A percentile compares a stretch with the other conserved stretches of the same genome.
Conservation (phyloP, 108 stramenopile genomes). For the Parmales sp. region DNA sequence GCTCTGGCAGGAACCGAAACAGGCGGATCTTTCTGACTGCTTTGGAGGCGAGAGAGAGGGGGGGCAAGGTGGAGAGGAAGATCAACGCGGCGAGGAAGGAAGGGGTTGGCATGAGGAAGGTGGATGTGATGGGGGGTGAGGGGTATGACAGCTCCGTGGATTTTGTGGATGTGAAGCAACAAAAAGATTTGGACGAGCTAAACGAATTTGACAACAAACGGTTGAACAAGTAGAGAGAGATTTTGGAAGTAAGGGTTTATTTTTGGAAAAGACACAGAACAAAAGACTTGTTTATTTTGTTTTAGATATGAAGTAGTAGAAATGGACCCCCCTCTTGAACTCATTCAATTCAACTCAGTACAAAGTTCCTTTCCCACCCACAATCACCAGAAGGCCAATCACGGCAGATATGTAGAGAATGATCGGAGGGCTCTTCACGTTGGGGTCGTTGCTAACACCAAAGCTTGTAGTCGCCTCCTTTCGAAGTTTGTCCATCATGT, state of each 20-base stretch:
- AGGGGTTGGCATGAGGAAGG: conserved; percentile 37
- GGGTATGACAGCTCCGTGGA: conserved; percentile 32
- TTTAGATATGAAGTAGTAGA: too few relatives aligned
- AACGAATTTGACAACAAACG: conserved; percentile 68
- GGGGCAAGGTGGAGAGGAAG: conserved; percentile 39
- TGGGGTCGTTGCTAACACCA: background rate
- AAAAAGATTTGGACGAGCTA: conserved; percentile 36
- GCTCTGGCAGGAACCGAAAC: too few relatives aligned
- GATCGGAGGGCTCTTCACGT: background rate
- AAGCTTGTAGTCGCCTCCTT: too few relatives aligned
- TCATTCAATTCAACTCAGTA: too few relatives aligned
- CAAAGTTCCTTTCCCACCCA: background rate
- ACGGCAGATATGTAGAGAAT: background rate
- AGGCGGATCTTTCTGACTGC: too few relatives aligned
- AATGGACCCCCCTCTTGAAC: too few relatives aligned
- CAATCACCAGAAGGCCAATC: background rate
- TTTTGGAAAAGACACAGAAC: too few relatives aligned
- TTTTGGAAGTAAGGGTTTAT: too few relatives aligned
- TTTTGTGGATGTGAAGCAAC: conserved; percentile 32
- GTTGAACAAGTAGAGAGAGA: too few relatives aligned
- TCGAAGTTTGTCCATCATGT: too few relatives aligned
- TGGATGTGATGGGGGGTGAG: conserved; percentile 29
- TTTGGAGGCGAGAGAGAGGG: conserved; percentile 27
- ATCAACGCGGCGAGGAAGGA: conserved; percentile 54
- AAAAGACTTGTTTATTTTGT: too few relatives aligned